Evolutionary conservation across 345 rosid species (phyloP), one percentile per base, ranked within the genome.

Genomic region (Luvunga scandens): DNA sequence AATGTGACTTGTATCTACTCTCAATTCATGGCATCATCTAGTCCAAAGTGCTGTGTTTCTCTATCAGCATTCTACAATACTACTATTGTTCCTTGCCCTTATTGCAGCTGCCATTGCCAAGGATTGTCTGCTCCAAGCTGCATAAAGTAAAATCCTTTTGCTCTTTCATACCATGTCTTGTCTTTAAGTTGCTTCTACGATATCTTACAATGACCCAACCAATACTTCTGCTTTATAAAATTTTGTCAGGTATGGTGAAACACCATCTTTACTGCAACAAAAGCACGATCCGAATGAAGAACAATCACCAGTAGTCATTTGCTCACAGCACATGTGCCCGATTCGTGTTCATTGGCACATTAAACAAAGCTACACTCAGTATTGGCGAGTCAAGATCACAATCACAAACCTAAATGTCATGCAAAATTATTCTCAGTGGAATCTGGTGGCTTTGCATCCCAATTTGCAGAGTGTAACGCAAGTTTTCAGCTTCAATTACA

Each of bases 1-100:
- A 83, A 91, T 53, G 89, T 87, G 78, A 87, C 84, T 21, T 93
- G 98, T 19, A 73, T 85, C 4, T 95, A 93, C 83, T 91, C 98
- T 4, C 95, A 89, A 73, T 82, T 82, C 79, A 21, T 86, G 74
- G 83, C 97, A 81, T 88, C 97, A 77, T 77, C 79, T 2, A 75
- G 87, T 27, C 98, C 98, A 19, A 91, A 83, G 67, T 95, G 98
- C 74, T 95, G 98, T 71, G 98, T 95, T 73, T 92, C 98, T 62
- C 79, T 93, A 75, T 93, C 98, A 13, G 87, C 94, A 6, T 93
- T 95, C 77, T 95, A 92, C 79, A 85, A 86, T 57, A 59, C 78
- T 69, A 84, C 88, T 18, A 86, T 95, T 16, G 90, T 91, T 63
- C 88, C 97, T 77, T 95, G 98, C 81, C 92, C 91, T 2, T 75